phyloP scores from a whole-genome alignment of 306 rosid species.

The Gleditsia sinensis region DNA sequence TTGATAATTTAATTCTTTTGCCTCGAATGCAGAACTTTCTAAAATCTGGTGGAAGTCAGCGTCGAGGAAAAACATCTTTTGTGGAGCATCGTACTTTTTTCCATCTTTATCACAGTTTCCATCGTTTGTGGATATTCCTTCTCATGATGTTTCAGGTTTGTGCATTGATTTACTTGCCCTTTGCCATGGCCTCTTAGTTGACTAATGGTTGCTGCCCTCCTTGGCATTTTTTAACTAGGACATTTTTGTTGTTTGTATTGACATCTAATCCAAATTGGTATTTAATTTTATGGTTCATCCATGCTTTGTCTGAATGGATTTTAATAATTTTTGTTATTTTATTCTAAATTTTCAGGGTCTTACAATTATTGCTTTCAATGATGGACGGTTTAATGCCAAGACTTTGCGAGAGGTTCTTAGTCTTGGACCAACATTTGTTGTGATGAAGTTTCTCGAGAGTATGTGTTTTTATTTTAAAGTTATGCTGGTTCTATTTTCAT shows the following conservation, averaged over 20 bases:
- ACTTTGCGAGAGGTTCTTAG: slow-evolving; percentile 84
- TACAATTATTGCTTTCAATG: slow-evolving; percentile 78
- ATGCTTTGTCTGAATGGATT: not conserved
- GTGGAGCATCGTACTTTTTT: slow-evolving; percentile 97
- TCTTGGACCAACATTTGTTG: slow-evolving; percentile 90
- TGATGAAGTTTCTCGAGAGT: slow-evolving; percentile 92
- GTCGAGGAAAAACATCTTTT: slow-evolving; percentile 89
- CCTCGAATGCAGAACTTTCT: slow-evolving; percentile 55
- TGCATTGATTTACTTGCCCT: not conserved
- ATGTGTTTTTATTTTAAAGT: slow-evolving; percentile 36
- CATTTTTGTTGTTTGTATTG: not conserved
- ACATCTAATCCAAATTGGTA: not conserved
- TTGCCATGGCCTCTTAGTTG: not conserved
- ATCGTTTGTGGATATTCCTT: slow-evolving; percentile 93
- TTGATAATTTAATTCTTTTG: slow-evolving; percentile 1
- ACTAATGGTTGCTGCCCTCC: slow-evolving; percentile 12
- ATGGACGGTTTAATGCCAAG: slow-evolving; percentile 59
- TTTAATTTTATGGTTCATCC: slow-evolving; percentile 2
- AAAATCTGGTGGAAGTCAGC: slow-evolving; percentile 55
- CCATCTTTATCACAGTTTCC: slow-evolving; percentile 95
- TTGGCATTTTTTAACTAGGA: not conserved
- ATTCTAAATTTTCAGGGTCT: slow-evolving; percentile 63
- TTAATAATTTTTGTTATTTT: not conserved
- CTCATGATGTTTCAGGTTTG: slow-evolving; percentile 97
- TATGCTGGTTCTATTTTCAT: not conserved